phyloP scores from a whole-genome alignment of 1,139 yeast genomes.

The Hanseniaspora gamundiae region DNA sequence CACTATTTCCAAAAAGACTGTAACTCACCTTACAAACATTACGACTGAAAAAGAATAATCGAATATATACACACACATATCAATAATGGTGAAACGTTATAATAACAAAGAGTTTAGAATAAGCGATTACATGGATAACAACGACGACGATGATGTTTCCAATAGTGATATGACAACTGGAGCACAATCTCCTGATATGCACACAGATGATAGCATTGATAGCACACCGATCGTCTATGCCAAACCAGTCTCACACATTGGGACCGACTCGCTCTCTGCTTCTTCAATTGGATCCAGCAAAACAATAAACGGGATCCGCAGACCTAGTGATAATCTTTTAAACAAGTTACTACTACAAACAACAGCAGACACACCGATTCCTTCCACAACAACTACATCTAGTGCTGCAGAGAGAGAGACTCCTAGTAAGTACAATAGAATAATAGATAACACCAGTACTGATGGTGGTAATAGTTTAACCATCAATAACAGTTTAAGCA shows the following conservation, averaged over 20 bases:
- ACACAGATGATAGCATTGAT: not conserved
- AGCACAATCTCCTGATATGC: not conserved
- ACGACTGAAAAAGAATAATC: too few species aligned
- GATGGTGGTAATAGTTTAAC: too few species aligned
- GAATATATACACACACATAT: too few species aligned
- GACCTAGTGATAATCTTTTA: conserved; percentile 25
- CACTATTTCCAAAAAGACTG: too few species aligned
- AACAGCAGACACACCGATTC: not conserved
- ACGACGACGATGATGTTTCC: not conserved
- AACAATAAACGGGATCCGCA: conserved; percentile 11
- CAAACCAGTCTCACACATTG: not conserved
- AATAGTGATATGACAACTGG: not conserved
- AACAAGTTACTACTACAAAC: conserved; percentile 9
- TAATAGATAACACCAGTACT: too few species aligned
- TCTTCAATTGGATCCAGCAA: conserved; percentile 7
- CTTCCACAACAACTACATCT: too few species aligned
- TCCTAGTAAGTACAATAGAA: too few species aligned
- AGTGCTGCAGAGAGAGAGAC: too few species aligned
- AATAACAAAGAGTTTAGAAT: not conserved
- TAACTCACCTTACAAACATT: too few species aligned
- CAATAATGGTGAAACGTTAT: not conserved
- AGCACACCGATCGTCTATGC: not conserved
- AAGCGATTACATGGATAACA: not conserved
- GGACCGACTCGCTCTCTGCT: conserved; percentile 2
- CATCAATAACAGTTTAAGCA: not conserved